Evolutionary conservation across 768 basidiomycete species (phyloP).

Genomic region (Melanogaster broomeanus): DNA sequence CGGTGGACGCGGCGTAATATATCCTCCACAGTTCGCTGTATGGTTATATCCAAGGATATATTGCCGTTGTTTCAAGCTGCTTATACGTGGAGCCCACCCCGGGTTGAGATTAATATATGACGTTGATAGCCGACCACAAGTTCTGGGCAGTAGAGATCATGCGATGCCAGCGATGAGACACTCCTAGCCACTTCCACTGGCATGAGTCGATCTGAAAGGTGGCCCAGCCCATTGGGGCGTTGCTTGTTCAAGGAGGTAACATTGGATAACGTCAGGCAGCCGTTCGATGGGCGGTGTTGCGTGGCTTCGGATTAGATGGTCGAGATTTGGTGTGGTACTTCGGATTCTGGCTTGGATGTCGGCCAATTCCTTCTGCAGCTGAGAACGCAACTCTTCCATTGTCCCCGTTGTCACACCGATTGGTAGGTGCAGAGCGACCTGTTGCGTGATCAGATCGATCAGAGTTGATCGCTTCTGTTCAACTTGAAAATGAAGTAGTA

Average conservation of each 20-base stretch:
- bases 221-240: not conserved
- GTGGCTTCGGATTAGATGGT: not conserved
- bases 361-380: not conserved
- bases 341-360: not conserved
- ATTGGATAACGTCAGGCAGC: not conserved
- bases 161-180: constrained; percentile 1
- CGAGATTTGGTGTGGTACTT: not conserved
- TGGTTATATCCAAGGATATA: not conserved
- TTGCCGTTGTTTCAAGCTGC: not conserved
- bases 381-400: not conserved
- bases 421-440: no score
- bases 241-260: not conserved
- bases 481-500: no score
- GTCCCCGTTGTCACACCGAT: not conserved
- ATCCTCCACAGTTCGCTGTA: not conserved
- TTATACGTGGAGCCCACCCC: constrained; percentile 1
- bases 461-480: no score
- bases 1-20: not conserved
- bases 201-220: not conserved
- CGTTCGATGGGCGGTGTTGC: not conserved
- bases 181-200: constrained; percentile 6
- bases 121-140: constrained; percentile 1
- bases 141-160: not conserved
- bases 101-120: constrained; percentile 1
- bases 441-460: no score